Evolutionary conservation across 1,284 basidiomycete species (phyloP).

Genomic region (Apiotrichum gracile): DNA sequence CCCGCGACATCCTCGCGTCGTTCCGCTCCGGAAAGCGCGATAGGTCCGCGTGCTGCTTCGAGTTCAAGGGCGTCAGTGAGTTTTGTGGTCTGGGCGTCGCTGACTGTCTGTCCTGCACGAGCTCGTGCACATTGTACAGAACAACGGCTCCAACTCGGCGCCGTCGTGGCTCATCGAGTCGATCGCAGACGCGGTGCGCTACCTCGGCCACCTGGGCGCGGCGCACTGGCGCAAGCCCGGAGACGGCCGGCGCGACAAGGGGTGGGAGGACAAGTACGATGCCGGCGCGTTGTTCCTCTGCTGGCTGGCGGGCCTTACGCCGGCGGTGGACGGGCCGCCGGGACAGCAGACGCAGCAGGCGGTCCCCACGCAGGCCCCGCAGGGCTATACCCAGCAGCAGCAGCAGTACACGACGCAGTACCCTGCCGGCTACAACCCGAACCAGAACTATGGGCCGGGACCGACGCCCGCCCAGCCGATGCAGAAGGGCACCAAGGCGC

Average conservation of each 20-base stretch:
- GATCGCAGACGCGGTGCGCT: conserved; percentile 29
- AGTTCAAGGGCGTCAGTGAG: conserved; percentile 40
- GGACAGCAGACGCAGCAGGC: not conserved
- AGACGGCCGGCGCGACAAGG: conserved; percentile 20
- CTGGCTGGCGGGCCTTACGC: conserved; percentile 23
- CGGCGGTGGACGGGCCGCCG: not conserved
- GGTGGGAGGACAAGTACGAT: conserved; percentile 35
- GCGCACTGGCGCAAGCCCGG: conserved; percentile 32
- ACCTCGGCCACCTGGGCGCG: conserved; percentile 24
- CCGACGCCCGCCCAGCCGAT: not conserved
- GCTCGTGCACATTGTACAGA: conserved; percentile 30
- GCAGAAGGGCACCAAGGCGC: not conserved
- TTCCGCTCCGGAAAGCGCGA: conserved; percentile 17
- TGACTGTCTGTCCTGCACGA: conserved; percentile 27
- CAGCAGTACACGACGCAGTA: not conserved
- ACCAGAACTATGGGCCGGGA: not conserved
- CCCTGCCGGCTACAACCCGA: not conserved
- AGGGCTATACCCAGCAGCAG: not conserved
- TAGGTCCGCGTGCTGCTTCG: conserved; percentile 24
- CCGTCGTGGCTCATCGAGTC: conserved; percentile 34
- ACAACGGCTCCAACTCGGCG: conserved; percentile 21
- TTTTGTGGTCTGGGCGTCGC: not conserved
- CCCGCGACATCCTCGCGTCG: conserved; percentile 17
- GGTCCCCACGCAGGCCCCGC: not conserved
- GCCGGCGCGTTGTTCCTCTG: conserved; percentile 29